Conservation (phyloP, 345 rosid genomes). For the Corymbia maculata region DNA sequence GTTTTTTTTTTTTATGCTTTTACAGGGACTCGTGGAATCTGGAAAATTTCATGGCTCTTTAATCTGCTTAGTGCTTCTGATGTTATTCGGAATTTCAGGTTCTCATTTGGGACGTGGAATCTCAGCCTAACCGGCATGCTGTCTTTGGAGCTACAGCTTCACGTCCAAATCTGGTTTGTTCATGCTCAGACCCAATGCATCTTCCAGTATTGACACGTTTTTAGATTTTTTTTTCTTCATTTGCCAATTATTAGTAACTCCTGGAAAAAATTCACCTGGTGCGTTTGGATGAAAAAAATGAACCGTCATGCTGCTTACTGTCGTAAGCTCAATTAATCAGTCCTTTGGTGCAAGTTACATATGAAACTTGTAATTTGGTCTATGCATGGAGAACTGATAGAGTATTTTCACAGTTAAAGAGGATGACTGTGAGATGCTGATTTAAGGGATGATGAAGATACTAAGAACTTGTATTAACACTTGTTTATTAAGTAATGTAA, state of each 20-base stretch:
- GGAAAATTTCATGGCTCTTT: neutral
- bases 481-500: neutral
- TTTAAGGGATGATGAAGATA: neutral
- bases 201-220: neutral
- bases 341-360: neutral
- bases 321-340: neutral
- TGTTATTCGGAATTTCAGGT: conserved; percentile 42
- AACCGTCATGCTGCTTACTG: neutral
- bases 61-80: neutral
- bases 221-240: neutral
- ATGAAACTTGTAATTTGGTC: neutral
- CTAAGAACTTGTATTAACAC: neutral
- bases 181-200: neutral
- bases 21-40: neutral
- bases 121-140: conserved; percentile 99
- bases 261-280: neutral
- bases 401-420: neutral
- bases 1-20: neutral
- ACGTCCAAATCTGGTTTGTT: conserved; percentile 86
- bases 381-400: neutral
- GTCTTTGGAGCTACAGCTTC: conserved; percentile 90
- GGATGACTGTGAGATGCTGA: neutral
- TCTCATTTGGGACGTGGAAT: conserved; percentile 98
- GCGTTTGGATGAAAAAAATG: neutral
- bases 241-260: neutral